Evolutionary conservation across 1,139 yeast genomes (phyloP).

Genomic region (Sugiyamaella sp.): DNA sequence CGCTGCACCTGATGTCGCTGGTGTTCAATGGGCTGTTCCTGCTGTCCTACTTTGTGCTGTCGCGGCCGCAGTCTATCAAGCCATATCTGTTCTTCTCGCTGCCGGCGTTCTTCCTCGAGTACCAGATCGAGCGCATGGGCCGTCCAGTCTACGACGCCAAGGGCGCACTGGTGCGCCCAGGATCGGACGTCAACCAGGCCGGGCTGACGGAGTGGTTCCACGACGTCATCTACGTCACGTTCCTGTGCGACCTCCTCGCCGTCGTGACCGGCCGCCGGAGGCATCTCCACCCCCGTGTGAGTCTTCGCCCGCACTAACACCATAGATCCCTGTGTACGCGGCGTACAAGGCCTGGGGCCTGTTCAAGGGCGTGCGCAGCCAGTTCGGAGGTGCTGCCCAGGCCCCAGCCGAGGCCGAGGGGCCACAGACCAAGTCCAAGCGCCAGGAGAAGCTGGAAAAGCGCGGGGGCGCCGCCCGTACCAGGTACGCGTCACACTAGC

Average conservation of each 20-base stretch:
- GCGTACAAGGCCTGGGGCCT: constrained; percentile 51
- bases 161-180: constrained; percentile 54
- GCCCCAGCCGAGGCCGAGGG: constrained; percentile 24
- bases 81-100: constrained; percentile 58
- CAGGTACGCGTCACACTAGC: neutral
- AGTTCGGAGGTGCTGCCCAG: constrained; percentile 32
- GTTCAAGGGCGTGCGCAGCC: constrained; percentile 25
- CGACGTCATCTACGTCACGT: constrained; percentile 72
- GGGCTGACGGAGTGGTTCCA: constrained; percentile 80
- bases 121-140: constrained; percentile 63
- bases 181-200: constrained; percentile 63
- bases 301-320: neutral
- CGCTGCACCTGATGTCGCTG: constrained; percentile 55
- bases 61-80: constrained; percentile 57
- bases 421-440: constrained; percentile 47
- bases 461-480: constrained; percentile 7
- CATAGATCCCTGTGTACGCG: constrained; percentile 55
- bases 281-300: no score
- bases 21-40: constrained; percentile 50
- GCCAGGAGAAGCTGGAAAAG: constrained; percentile 57
- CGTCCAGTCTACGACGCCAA: constrained; percentile 58
- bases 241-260: constrained; percentile 61
- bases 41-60: constrained; percentile 48
- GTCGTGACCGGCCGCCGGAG: constrained; percentile 56
- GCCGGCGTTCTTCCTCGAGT: constrained; percentile 61